Evolutionary conservation across 2,329 filamentous ascomycete species (phyloP).

Genomic region (Botrytis paeoniae): DNA sequence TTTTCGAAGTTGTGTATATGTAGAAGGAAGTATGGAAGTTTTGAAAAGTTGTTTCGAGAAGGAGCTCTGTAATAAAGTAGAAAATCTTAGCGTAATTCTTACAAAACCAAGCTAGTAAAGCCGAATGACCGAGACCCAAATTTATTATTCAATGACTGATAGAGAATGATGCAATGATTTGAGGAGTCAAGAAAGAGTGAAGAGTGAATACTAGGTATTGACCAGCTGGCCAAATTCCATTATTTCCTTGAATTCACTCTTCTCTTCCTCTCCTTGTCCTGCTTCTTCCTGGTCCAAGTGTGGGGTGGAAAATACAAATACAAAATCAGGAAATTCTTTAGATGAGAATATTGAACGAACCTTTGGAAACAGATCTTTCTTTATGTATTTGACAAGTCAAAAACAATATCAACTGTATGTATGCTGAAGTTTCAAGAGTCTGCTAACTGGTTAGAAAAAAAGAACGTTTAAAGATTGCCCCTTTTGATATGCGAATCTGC

Average conservation of each 20-base stretch:
- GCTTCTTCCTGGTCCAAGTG: background rate
- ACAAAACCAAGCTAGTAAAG: slow-evolving; percentile 3
- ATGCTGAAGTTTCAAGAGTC: background rate
- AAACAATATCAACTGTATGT: background rate
- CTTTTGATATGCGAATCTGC: background rate
- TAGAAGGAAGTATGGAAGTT: background rate
- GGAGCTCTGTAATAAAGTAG: slow-evolving; percentile 4
- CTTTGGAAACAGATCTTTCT: background rate
- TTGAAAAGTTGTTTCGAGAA: slow-evolving; percentile 3
- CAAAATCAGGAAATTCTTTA: background rate
- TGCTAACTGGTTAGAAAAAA: background rate
- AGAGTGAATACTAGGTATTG: background rate
- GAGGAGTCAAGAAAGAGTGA: background rate
- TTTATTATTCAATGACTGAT: background rate
- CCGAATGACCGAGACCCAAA: background rate
- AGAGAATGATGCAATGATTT: background rate
- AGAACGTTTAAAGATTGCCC: too few relatives aligned
- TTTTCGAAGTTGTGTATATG: background rate
- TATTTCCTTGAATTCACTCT: background rate
- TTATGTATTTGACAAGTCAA: background rate
- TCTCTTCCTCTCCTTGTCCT: background rate
- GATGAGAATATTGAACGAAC: background rate
- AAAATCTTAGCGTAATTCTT: slow-evolving; percentile 7
- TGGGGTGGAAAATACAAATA: background rate
- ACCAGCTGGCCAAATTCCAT: background rate